Evolutionary conservation across 352 stramenopile genomes (phyloP).

Genomic region (Phytophthora multivora): DNA sequence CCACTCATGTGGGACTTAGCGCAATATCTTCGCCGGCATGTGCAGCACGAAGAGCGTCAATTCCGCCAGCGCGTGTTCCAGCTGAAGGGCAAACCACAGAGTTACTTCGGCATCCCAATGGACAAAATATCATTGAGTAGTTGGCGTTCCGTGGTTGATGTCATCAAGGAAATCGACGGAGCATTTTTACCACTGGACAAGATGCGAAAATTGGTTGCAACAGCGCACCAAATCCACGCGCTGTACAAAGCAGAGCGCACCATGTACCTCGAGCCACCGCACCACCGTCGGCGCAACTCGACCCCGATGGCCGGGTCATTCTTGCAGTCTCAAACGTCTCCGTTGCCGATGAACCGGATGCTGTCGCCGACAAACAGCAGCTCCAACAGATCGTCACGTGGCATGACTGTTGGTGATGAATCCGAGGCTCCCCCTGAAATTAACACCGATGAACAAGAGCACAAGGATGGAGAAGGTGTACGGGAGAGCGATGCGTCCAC

Average conservation of each 20-base stretch:
- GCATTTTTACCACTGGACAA: slow-evolving; percentile 84
- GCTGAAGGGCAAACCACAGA: slow-evolving; percentile 76
- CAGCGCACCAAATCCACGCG: slow-evolving; percentile 74
- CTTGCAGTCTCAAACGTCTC: slow-evolving; percentile 18
- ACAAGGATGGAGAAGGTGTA: slow-evolving; percentile 7
- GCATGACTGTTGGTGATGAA: slow-evolving; percentile 34
- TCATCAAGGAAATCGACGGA: slow-evolving; percentile 83
- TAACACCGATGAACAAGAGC: slow-evolving; percentile 4
- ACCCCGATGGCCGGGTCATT: slow-evolving; percentile 36
- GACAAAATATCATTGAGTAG: slow-evolving; percentile 81
- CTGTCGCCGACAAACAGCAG: slow-evolving; percentile 31
- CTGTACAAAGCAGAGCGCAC: slow-evolving; percentile 68
- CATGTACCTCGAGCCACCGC: slow-evolving; percentile 44
- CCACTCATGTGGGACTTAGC: slow-evolving; percentile 69
- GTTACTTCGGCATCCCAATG: slow-evolving; percentile 81
- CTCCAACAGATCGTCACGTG: slow-evolving; percentile 30
- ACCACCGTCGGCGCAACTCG: slow-evolving; percentile 49
- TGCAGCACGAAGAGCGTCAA: slow-evolving; percentile 75
- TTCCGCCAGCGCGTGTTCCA: slow-evolving; percentile 70
- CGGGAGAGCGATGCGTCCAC: slow-evolving; percentile 12
- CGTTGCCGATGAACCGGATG: slow-evolving; percentile 23
- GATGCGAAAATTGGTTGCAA: slow-evolving; percentile 79
- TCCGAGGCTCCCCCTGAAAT: slow-evolving; percentile 21
- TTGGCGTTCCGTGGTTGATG: slow-evolving; percentile 73
- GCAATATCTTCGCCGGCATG: slow-evolving; percentile 47